phyloP scores from a whole-genome alignment of 1,284 basidiomycete species.

The Cryptococcus sp. region DNA sequence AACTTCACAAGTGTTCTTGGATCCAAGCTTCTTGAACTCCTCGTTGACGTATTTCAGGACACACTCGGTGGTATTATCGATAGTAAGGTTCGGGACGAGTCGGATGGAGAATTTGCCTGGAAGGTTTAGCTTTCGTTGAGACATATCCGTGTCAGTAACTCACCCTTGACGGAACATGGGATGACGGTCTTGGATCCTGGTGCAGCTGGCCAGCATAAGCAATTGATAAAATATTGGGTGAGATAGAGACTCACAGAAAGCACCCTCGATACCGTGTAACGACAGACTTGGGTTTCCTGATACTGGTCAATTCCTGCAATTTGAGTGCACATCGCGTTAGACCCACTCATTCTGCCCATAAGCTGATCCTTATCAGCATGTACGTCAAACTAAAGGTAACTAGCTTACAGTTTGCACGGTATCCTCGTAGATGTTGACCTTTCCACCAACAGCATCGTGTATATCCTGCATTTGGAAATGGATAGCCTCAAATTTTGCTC shows the following conservation, averaged over 20 bases:
- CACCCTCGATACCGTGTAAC: conserved; percentile 95
- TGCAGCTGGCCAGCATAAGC: conserved; percentile 47
- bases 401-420: conserved; percentile 61
- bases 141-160: conserved; percentile 11
- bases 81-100: conserved; percentile 74
- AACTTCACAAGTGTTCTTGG: conserved; percentile 69
- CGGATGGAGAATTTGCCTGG: conserved; percentile 82
- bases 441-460: conserved; percentile 70
- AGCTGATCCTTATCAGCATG: conserved; percentile 20
- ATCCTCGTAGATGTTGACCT: conserved; percentile 71
- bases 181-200: conserved; percentile 93
- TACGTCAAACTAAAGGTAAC: neutral
- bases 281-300: conserved; percentile 71
- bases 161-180: conserved; percentile 76
- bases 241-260: conserved; percentile 60
- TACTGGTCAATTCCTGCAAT: neutral
- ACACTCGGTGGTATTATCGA: conserved; percentile 65
- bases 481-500: conserved; percentile 64
- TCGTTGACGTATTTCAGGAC: conserved; percentile 67
- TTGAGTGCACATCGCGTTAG: neutral
- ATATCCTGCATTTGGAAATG: conserved; percentile 57
- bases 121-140: neutral
- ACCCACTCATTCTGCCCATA: conserved; percentile 45
- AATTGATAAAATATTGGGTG: too few species aligned
- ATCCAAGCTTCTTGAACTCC: conserved; percentile 77